These are phyloP conservation scores for Panicum miliaceum DNA, from an alignment of 176 grass and related monocot genomes.

Conservation along the genomic window DNA sequence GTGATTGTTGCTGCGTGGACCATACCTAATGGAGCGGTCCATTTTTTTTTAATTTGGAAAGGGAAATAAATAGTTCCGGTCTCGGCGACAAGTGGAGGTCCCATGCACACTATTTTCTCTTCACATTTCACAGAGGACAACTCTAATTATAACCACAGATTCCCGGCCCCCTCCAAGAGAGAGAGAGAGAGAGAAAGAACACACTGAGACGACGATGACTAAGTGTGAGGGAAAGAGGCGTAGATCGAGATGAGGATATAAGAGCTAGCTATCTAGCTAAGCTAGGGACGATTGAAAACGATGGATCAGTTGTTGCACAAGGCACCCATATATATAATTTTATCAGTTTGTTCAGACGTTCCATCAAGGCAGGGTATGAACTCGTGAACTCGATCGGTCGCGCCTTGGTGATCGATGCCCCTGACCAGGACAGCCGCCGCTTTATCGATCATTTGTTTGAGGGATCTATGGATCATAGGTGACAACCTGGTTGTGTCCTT, in stretches of 20 bases:
- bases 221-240: background rate
- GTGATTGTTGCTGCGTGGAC: background rate
- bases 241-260: background rate
- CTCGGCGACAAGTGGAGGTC: background rate
- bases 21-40: background rate
- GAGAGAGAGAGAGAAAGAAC: background rate
- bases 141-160: background rate
- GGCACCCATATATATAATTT: background rate
- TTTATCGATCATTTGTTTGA: too few species aligned
- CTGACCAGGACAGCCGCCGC: constrained; percentile 9
- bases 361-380: constrained; percentile 38
- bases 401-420: background rate
- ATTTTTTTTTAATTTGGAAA: background rate
- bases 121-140: background rate
- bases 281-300: background rate
- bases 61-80: too few species aligned
- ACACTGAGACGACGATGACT: background rate
- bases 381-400: constrained; percentile 24
- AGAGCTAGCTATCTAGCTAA: background rate
- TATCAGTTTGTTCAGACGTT: constrained; percentile 36
- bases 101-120: background rate
- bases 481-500: constrained; percentile 41
- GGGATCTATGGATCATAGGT: constrained; percentile 33
- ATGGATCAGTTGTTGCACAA: background rate
- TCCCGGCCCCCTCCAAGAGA: background rate